Percentiles rank a stretch among this genome's conserved stretches.
phyloP scores from a whole-genome alignment of 2,329 filamentous ascomycete species.

The Aspergillus nomiae region DNA sequence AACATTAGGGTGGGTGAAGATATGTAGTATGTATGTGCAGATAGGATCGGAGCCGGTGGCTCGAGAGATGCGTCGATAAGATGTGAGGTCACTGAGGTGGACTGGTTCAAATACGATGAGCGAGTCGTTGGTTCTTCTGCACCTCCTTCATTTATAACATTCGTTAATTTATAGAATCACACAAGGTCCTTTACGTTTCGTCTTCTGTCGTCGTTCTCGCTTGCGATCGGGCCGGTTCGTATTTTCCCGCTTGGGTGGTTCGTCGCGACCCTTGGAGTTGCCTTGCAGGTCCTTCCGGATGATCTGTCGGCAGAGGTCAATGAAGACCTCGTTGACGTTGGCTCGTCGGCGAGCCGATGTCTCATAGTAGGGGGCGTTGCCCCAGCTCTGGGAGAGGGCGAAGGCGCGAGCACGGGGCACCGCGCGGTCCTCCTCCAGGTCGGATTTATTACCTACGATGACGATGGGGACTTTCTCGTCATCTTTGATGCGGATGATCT shows the following conservation, averaged over 20 bases:
- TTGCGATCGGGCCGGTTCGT: slow-evolving; percentile 38
- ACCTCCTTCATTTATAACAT: slow-evolving; percentile 4
- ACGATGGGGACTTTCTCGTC: slow-evolving; percentile 84
- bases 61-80: not conserved
- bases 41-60: slow-evolving; percentile 7
- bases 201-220: slow-evolving; percentile 31
- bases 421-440: slow-evolving; percentile 80
- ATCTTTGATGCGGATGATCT: slow-evolving; percentile 89
- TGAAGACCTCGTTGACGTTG: slow-evolving; percentile 89
- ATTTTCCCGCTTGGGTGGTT: slow-evolving; percentile 37
- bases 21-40: slow-evolving; percentile 23
- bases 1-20: slow-evolving; percentile 32
- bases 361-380: slow-evolving; percentile 86
- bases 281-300: slow-evolving; percentile 65
- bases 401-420: slow-evolving; percentile 80
- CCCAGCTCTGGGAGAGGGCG: slow-evolving; percentile 82
- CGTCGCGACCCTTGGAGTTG: slow-evolving; percentile 32
- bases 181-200: slow-evolving; percentile 40
- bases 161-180: slow-evolving; percentile 38
- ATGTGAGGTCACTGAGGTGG: not conserved
- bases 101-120: not conserved
- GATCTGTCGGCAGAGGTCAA: slow-evolving; percentile 82
- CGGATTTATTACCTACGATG: slow-evolving; percentile 88
- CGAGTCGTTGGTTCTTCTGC: slow-evolving; percentile 2
- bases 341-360: slow-evolving; percentile 78